Conservation (phyloP, 2,329 filamentous ascomycete species). For the Pseudonectria foliicola region DNA sequence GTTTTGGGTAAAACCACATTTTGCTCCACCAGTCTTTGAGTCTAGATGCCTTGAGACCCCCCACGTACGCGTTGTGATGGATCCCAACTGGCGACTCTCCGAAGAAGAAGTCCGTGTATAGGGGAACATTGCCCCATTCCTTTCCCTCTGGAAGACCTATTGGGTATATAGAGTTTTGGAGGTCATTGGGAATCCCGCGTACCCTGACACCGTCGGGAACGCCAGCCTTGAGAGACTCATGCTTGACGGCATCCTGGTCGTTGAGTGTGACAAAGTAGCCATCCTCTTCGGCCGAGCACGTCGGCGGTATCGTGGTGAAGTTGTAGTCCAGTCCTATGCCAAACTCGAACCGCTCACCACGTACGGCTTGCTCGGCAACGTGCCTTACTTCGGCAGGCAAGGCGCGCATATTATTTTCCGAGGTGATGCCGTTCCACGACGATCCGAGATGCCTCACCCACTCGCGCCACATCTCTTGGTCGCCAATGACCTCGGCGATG, state of each 20-base stretch:
- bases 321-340: conserved; percentile 33
- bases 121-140: conserved; percentile 25
- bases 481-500: conserved; percentile 31
- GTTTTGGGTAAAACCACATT: conserved; percentile 29
- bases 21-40: conserved; percentile 28
- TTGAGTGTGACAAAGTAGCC: conserved; percentile 26
- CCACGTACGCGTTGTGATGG: conserved; percentile 31
- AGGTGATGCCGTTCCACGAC: conserved; percentile 25
- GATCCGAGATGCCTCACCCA: conserved; percentile 23
- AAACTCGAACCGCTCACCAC: conserved; percentile 28
- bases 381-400: conserved; percentile 13
- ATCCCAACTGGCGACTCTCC: conserved; percentile 29
- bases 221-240: conserved; percentile 23
- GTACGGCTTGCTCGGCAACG: conserved; percentile 23
- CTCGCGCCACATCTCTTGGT: conserved; percentile 31
- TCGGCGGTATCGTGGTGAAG: conserved; percentile 30
- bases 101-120: conserved; percentile 32
- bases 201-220: conserved; percentile 24
- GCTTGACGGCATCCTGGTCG: conserved; percentile 15
- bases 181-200: conserved; percentile 20
- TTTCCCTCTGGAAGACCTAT: conserved; percentile 11
- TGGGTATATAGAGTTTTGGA: conserved; percentile 6
- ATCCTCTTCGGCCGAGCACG: conserved; percentile 31
- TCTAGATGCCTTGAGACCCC: conserved; percentile 24
- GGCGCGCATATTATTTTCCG: conserved; percentile 6